Base-by-base conservation (phyloP, 2,329 filamentous ascomycete genomes). In the Pyrenophora seminiperda region DNA sequence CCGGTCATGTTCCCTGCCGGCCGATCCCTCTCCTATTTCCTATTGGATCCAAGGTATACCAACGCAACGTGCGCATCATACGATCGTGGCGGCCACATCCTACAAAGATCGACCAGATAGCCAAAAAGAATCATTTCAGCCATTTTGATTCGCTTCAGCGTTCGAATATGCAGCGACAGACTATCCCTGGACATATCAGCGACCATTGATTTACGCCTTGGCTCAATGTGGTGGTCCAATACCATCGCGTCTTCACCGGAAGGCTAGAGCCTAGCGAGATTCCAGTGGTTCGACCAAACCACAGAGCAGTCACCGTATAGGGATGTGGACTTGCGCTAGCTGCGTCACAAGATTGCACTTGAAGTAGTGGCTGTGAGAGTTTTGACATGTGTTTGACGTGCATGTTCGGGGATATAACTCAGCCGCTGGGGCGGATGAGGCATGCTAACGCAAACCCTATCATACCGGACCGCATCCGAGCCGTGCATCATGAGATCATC, bases 1-100 rank as follows among this genome's bases (percentile, higher is more conserved):
- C 40, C 50, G 18, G 27, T 31, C 30, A 30, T 46, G 29, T 42
- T 38, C 50, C 50, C 41, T 45, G 50, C 34, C 22, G 41, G 46
- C 30, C 46, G 50, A 53, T 53, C 50, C 29, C 41, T 44, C 46
- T 41, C 50, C 50, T 50, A 46, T 46, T 41, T 41, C 50, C 50
- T 50, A 46, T 46, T 41, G 30, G 29, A 41, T 27, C 32, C 55
- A 51, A 59, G 52, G 50, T 57, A 40, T 51, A 32, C 42, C 17
- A 36, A 45, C 39, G 36, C 17, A 36, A 45, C 39, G 36, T 38
- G 48, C 36, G 31, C 15, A 52, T 49, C 47, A 43, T 50, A 48
- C 41, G 53, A 55, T 51, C 34, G 33, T 37, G 32, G 44, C 27
- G 18, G 36, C 38, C 20, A 37, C 31, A 33, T 19, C 17, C 9